phyloP scores from a whole-genome alignment of 164 flowering plant genomes.

The Vitis vinifera region ASM3070453v1 NC_081808.1:21526501-21527000 shows the following conservation, averaged over 20 bases:
- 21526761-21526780: not conserved
- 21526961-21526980: constrained; percentile 97
- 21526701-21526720: constrained; percentile 98
- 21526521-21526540: not conserved
- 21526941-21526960: not conserved
- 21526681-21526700: constrained; percentile 97
- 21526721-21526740: constrained; percentile 96
- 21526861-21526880: not conserved
- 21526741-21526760: not conserved
- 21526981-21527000: constrained; percentile 94
- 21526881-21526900: not conserved
- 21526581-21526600: constrained; percentile 34
- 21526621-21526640: constrained; percentile 96
- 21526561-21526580: not conserved
- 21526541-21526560: not conserved
- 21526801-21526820: not conserved
- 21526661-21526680: constrained; percentile 95
- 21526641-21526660: constrained; percentile 87
- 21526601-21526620: constrained; percentile 92
- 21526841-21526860: not conserved
- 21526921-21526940: not conserved
- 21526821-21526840: constrained; percentile 2
- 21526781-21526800: not conserved
- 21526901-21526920: not conserved
- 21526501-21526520: not conserved